Conservation (phyloP, 371 early-diverging fungal genomes). For the Phascolomyces articulosus region DNA sequence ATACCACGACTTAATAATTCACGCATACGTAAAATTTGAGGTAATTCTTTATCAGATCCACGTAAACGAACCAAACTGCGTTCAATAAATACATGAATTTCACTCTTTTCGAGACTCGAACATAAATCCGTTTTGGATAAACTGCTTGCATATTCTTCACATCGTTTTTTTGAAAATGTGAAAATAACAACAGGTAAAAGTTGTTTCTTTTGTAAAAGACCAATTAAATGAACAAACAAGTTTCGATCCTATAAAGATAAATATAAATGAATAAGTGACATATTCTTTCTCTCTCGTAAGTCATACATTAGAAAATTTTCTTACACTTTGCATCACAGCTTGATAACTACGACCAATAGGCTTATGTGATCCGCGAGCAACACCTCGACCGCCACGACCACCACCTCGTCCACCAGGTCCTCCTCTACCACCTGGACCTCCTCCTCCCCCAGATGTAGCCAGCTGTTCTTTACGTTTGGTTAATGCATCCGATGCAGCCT, state of each 20-base stretch:
- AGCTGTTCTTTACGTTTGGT: constrained; percentile 57
- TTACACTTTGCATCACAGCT: constrained; percentile 40
- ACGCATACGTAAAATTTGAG: constrained; percentile 89
- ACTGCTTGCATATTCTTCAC: constrained; percentile 91
- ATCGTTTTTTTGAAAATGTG: constrained; percentile 95
- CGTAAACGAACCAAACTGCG: constrained; percentile 77
- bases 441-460: constrained; percentile 34
- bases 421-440: constrained; percentile 32
- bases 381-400: constrained; percentile 54
- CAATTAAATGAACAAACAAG: constrained; percentile 80
- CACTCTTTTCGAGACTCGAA: constrained; percentile 79
- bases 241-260: constrained; percentile 77
- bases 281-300: no score
- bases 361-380: constrained; percentile 50
- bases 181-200: constrained; percentile 96
- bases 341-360: constrained; percentile 45
- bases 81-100: constrained; percentile 89
- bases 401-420: constrained; percentile 40
- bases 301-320: no score
- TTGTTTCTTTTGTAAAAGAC: constrained; percentile 72
- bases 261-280: no score
- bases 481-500: constrained; percentile 66
- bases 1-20: constrained; percentile 92
- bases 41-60: constrained; percentile 82
- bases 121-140: constrained; percentile 82